Percentiles rank a stretch among this genome's conserved stretches.
Conservation (phyloP, 306 rosid genomes). For the Vicia faba region DNA sequence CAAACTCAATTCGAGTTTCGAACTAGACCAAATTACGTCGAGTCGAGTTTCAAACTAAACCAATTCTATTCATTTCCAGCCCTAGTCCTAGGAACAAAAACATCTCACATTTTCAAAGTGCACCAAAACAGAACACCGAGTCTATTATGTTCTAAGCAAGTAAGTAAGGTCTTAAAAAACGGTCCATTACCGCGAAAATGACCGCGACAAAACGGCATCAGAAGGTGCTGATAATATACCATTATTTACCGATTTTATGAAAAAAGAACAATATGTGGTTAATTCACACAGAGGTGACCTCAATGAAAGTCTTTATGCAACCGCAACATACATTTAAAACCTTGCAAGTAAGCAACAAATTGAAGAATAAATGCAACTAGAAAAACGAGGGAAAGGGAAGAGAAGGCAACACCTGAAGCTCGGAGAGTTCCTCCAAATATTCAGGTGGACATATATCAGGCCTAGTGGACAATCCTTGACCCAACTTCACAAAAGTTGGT, state of each 20-base stretch:
- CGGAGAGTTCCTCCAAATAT: slow-evolving; percentile 86
- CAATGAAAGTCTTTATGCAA: too few species aligned
- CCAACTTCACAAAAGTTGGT: slow-evolving; percentile 87
- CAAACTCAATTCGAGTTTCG: not conserved
- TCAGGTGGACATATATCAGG: slow-evolving; percentile 89
- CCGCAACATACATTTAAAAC: too few species aligned
- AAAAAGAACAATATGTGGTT: too few species aligned
- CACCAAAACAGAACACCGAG: not conserved
- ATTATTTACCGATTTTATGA: too few species aligned
- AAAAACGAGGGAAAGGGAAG: slow-evolving; percentile 6
- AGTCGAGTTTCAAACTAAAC: not conserved
- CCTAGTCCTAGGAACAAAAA: not conserved
- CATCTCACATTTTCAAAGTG: slow-evolving; percentile 4
- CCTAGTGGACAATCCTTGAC: slow-evolving; percentile 88
- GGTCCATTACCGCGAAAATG: too few species aligned
- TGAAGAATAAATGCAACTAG: not conserved
- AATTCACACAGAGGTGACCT: too few species aligned
- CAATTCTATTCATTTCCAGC: not conserved
- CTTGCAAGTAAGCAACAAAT: not conserved
- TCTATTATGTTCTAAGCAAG: not conserved
- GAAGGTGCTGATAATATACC: too few species aligned
- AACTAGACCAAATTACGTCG: not conserved
- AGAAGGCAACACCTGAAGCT: slow-evolving; percentile 65
- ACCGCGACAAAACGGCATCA: too few species aligned
- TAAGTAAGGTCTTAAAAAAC: too few species aligned